Evolutionary conservation across 345 rosid species (phyloP).

Genomic region (Excoecaria agallocha): DNA sequence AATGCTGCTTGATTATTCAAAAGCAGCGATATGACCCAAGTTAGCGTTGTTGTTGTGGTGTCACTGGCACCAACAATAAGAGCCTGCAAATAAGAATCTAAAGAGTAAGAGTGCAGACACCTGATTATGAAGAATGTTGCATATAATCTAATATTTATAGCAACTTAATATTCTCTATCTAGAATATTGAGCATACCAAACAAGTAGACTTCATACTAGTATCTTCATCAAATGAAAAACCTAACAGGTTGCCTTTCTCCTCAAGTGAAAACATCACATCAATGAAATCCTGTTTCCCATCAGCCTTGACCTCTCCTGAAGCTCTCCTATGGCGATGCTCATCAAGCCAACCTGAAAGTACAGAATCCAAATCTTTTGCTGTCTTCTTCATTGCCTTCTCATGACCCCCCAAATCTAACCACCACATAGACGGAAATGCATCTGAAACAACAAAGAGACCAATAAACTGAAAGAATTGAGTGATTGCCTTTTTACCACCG

Average conservation of each 20-base stretch:
- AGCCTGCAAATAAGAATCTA: slow-evolving; percentile 27
- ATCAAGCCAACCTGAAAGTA: slow-evolving; percentile 33
- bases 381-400: slow-evolving; percentile 32
- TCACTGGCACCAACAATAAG: slow-evolving; percentile 53
- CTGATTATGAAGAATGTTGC: too few relatives aligned
- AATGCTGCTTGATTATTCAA: slow-evolving; percentile 42
- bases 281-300: slow-evolving; percentile 44
- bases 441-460: slow-evolving; percentile 35
- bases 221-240: slow-evolving; percentile 42
- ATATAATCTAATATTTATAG: too few relatives aligned
- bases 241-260: slow-evolving; percentile 35
- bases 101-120: neutral
- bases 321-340: slow-evolving; percentile 41
- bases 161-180: too few relatives aligned
- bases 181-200: slow-evolving; percentile 35
- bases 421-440: slow-evolving; percentile 31
- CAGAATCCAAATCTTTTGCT: slow-evolving; percentile 26
- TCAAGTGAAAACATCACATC: slow-evolving; percentile 55
- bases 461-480: slow-evolving; percentile 32
- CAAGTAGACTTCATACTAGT: slow-evolving; percentile 55
- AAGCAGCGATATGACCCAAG: slow-evolving; percentile 61
- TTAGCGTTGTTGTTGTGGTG: slow-evolving; percentile 41
- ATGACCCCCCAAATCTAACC: slow-evolving; percentile 38
- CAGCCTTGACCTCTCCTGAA: slow-evolving; percentile 10
- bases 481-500: slow-evolving; percentile 35